These are phyloP conservation scores for Solanum phureja DNA, from an alignment of 257 asterid species.

Conservation along the genomic window DNA sequence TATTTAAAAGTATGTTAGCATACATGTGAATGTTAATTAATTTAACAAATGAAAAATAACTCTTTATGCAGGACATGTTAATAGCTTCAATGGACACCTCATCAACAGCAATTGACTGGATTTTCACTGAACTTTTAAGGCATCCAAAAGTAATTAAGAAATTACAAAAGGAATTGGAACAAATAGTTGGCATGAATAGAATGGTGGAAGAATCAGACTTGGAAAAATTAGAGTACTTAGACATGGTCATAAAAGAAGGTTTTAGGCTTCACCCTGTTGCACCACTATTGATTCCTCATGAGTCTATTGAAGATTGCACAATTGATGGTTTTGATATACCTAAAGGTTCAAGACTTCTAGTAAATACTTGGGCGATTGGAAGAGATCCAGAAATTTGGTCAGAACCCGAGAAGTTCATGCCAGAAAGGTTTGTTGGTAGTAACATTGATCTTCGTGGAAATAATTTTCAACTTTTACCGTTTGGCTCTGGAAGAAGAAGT, in stretches of 20 bases:
- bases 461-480: background rate
- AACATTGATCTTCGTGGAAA: constrained; percentile 5
- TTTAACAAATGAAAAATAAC: background rate
- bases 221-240: constrained; percentile 1
- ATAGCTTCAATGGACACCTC: constrained; percentile 13
- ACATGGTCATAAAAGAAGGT: constrained; percentile 16
- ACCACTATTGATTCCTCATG: constrained; percentile 11
- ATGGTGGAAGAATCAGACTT: constrained; percentile 10
- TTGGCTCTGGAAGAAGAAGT: background rate
- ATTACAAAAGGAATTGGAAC: constrained; percentile 8
- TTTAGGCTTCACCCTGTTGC: constrained; percentile 16
- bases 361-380: constrained; percentile 8
- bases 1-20: background rate
- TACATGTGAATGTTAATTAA: background rate
- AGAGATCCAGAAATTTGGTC: constrained; percentile 6
- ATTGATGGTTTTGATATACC: constrained; percentile 8
- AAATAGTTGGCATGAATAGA: constrained; percentile 8
- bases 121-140: constrained; percentile 1
- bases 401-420: background rate
- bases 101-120: constrained; percentile 5
- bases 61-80: constrained; percentile 7
- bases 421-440: constrained; percentile 1
- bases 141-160: constrained; percentile 4
- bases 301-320: constrained; percentile 11
- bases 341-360: constrained; percentile 1